Conservation (phyloP, 192 early-diverging fungal species). For the Coemansia sp. region DNA sequence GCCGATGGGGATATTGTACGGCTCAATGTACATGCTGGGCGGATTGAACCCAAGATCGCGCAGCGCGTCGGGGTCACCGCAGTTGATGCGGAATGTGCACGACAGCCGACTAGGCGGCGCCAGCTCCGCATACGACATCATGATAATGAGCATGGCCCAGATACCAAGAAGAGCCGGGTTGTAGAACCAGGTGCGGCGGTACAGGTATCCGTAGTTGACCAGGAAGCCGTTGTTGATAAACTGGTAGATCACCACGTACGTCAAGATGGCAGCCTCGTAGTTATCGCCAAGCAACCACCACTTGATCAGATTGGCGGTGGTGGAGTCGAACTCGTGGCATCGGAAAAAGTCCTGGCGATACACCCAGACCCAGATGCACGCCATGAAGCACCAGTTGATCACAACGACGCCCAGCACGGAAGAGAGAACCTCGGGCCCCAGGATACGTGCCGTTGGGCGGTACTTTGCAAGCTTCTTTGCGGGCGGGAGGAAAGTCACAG, state of each 20-base stretch:
- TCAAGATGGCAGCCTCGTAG: constrained; percentile 62
- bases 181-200: constrained; percentile 58
- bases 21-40: constrained; percentile 38
- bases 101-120: constrained; percentile 63
- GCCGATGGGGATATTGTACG: constrained; percentile 59
- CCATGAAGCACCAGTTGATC: constrained; percentile 68
- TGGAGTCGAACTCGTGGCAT: constrained; percentile 45
- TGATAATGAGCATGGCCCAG: constrained; percentile 49
- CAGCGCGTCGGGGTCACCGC: constrained; percentile 57
- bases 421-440: constrained; percentile 67
- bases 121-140: constrained; percentile 59
- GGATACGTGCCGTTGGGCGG: constrained; percentile 68
- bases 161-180: constrained; percentile 62
- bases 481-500: constrained; percentile 62
- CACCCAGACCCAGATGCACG: constrained; percentile 54
- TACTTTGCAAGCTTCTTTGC: constrained; percentile 54
- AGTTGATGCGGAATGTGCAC: constrained; percentile 70
- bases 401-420: constrained; percentile 62
- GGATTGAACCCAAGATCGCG: constrained; percentile 32
- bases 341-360: constrained; percentile 51
- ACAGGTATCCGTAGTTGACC: constrained; percentile 67
- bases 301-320: constrained; percentile 58
- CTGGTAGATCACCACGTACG: constrained; percentile 65
- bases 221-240: constrained; percentile 68
- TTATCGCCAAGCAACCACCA: constrained; percentile 79